These are phyloP conservation scores for Edaphochlamys debaryana DNA, from an alignment of 139 green algal species.

Conservation along the genomic window DNA sequence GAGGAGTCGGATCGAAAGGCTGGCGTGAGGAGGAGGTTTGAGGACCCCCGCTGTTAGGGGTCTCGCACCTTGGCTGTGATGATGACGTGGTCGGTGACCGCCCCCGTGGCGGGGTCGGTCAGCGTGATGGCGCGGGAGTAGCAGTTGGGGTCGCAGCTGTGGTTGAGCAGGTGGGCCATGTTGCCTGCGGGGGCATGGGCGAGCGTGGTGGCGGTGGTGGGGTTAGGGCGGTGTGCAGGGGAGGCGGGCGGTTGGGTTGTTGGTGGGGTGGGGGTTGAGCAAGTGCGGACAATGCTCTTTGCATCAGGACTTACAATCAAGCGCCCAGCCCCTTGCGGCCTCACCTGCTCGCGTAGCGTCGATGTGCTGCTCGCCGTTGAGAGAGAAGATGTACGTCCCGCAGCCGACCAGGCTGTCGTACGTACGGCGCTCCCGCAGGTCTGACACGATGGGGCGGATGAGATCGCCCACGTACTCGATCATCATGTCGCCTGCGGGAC, in stretches of 20 bases:
- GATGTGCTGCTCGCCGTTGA: slow-evolving; percentile 62
- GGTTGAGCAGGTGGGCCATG: slow-evolving; percentile 90
- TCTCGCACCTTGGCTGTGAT: slow-evolving; percentile 70
- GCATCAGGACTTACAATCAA: too few species aligned
- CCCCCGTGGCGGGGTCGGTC: slow-evolving; percentile 16
- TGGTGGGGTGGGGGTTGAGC: too few species aligned
- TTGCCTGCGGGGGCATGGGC: slow-evolving; percentile 55
- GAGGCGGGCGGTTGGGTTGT: too few species aligned
- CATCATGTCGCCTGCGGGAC: slow-evolving; percentile 60
- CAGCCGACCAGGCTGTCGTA: slow-evolving; percentile 88
- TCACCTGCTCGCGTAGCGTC: slow-evolving; percentile 74
- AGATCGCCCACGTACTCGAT: slow-evolving; percentile 69
- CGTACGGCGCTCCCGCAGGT: slow-evolving; percentile 52
- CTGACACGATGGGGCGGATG: slow-evolving; percentile 58
- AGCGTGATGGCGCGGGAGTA: slow-evolving; percentile 72
- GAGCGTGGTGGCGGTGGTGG: too few species aligned
- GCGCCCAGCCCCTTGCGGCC: too few species aligned
- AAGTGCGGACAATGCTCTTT: too few species aligned
- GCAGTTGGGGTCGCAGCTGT: slow-evolving; percentile 89
- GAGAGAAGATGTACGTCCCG: slow-evolving; percentile 81
- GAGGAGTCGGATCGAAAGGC: too few species aligned
- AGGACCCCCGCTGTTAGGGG: too few species aligned
- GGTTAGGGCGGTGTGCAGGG: too few species aligned
- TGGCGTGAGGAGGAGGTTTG: too few species aligned
- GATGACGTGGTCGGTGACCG: slow-evolving; percentile 72